Conservation (phyloP, 345 rosid species). For the Salix brachista region DNA sequence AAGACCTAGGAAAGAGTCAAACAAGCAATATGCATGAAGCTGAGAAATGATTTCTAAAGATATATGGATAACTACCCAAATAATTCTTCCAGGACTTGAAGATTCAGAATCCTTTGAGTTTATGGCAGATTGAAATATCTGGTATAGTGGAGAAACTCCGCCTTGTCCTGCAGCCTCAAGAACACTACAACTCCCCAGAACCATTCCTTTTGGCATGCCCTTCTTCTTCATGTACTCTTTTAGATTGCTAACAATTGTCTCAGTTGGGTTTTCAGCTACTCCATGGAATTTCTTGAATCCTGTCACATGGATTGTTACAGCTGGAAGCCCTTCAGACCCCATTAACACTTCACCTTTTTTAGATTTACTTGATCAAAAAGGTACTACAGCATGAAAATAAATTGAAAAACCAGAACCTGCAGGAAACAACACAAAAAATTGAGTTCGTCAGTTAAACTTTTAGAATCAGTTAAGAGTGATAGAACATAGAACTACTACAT, state of each 20-base stretch:
- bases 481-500: not conserved
- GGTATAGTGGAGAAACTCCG: slow-evolving; percentile 49
- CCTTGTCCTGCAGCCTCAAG: slow-evolving; percentile 96
- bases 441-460: not conserved
- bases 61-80: slow-evolving; percentile 59
- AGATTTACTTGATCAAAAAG: not conserved
- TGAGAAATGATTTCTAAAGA: not conserved
- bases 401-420: slow-evolving; percentile 7
- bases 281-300: slow-evolving; percentile 99
- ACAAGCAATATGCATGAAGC: not conserved
- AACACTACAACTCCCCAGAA: slow-evolving; percentile 68
- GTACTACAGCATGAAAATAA: slow-evolving; percentile 7
- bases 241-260: slow-evolving; percentile 63
- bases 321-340: slow-evolving; percentile 96
- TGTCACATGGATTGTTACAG: slow-evolving; percentile 74
- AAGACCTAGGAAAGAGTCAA: not conserved
- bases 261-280: slow-evolving; percentile 92
- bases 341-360: slow-evolving; percentile 20
- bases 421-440: not conserved
- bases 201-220: slow-evolving; percentile 62
- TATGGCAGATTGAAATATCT: slow-evolving; percentile 58
- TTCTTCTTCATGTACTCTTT: slow-evolving; percentile 66
- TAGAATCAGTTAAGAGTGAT: not conserved
- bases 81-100: slow-evolving; percentile 38
- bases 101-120: slow-evolving; percentile 46